Base-by-base conservation (phyloP, 805 yeast species). In the Candida arabinofermentans region DNA sequence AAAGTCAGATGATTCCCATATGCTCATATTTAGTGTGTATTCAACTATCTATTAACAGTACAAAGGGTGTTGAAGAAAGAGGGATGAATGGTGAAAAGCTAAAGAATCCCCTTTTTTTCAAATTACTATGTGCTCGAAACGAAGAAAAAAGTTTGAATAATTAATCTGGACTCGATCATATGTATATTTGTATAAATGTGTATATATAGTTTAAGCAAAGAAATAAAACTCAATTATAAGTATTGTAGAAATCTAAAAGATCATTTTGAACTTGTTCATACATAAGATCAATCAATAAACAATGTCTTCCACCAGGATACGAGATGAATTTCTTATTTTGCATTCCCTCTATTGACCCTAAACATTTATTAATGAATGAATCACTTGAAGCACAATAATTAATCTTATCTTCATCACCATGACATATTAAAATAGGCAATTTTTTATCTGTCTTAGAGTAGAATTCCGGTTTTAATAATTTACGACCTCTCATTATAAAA, bases 381-480 rank as follows among this genome's bases (percentile, higher is more conserved):
- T 66, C 57, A 16, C 81, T 66, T 4, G 74, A 79, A 14, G 66
- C 61, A 30, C 67, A 60, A 57, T 73, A 77, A 57, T 83, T 85
- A 50, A 85, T 71, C 27, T 70, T 61, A 57, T 86, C 95, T n/a
- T 60, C 64, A 8, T 67, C 65, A 24, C 91, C 89, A 57, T 84
- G 91, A 33, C 77, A 50, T 9, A 85, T 62, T 24, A 81, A 57
- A 4, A 83, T 52, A 0, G 86, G 78, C 9, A 71, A 65, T 7
- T 67, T 54, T 5, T 66, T 59, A 34, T 61, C 59, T 41, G 66
- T 61, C 34, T 65, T 59, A 3, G 65, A 49, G 39, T 66, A 70
- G 31, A 60, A 57, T 3, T 67, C 61, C 4, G 55, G 61, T 5
- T 67, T 56, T 27, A 71, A 56, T 35, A 85, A 64, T 16, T 56